These are phyloP conservation scores for Talaromyces ruber DNA, from an alignment of 495 filamentous ascomycete genomes.

Conservation along the genomic window DNA sequence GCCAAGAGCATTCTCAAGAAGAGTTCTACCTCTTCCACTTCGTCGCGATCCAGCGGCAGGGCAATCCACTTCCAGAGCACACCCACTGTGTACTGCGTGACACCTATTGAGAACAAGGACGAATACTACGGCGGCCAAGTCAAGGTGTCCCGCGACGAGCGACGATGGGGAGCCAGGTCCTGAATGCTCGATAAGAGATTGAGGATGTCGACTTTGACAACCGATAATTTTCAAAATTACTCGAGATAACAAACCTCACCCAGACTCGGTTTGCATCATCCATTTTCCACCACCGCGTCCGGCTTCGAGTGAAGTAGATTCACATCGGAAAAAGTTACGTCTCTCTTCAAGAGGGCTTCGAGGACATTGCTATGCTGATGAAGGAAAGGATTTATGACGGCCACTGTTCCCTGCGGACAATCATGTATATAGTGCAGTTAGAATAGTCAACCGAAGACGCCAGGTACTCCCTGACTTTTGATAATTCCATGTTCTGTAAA, in stretches of 20 bases:
- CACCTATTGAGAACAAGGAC: constrained; percentile 42
- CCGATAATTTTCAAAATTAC: background rate
- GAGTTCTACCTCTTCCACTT: constrained; percentile 11
- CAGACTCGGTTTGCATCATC: constrained; percentile 1
- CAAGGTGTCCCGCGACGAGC: constrained; percentile 41
- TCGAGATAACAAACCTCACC: background rate
- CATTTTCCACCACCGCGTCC: background rate
- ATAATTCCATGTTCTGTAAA: background rate
- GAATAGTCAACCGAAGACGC: constrained; percentile 2
- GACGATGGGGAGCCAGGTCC: constrained; percentile 27
- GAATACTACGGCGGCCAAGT: constrained; percentile 45
- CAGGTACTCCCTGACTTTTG: background rate
- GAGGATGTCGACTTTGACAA: background rate
- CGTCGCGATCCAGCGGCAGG: constrained; percentile 21
- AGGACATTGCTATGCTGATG: background rate
- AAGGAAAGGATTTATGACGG: constrained; percentile 1
- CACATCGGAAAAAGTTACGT: constrained; percentile 3
- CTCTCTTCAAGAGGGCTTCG: background rate
- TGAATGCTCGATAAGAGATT: background rate
- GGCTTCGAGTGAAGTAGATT: constrained; percentile 7
- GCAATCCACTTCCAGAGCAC: constrained; percentile 38
- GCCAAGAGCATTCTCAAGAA: constrained; percentile 48
- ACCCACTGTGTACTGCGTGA: constrained; percentile 43
- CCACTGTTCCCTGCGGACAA: background rate
- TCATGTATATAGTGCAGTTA: constrained; percentile 7